Evolutionary conservation across 2,329 filamentous ascomycete genomes (phyloP).

Genomic region (Fusarium sublunatum): DNA sequence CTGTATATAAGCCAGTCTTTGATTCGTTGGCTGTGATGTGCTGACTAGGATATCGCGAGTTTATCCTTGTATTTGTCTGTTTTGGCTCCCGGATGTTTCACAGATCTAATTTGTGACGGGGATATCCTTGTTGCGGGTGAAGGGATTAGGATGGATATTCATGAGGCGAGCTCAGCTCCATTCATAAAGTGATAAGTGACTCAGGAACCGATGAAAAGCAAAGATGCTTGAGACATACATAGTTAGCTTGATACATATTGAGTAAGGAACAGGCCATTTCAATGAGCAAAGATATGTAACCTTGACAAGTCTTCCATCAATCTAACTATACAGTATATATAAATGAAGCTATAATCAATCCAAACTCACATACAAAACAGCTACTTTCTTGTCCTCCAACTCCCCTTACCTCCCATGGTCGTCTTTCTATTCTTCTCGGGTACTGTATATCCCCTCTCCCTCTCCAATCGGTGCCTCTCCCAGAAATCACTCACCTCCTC

Average conservation of each 20-base stretch:
- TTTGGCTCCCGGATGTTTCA: constrained; percentile 22
- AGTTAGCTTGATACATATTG: not conserved
- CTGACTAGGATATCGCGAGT: not conserved
- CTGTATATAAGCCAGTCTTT: not conserved
- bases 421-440: constrained; percentile 53
- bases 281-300: not conserved
- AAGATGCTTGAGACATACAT: not conserved
- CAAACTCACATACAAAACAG: no score
- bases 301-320: no score
- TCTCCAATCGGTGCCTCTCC: constrained; percentile 54
- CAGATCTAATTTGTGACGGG: constrained; percentile 8
- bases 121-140: not conserved
- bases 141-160: not conserved
- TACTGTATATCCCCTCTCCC: constrained; percentile 54
- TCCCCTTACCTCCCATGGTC: constrained; percentile 9
- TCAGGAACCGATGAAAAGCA: not conserved
- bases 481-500: constrained; percentile 57
- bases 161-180: not conserved
- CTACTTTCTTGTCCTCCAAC: constrained; percentile 18
- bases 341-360: no score
- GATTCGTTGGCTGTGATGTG: constrained; percentile 7
- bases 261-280: not conserved
- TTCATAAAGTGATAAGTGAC: not conserved
- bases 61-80: constrained; percentile 6
- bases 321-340: no score